Base-by-base conservation (phyloP, 208 protist species). In the Acanthamoeba lenticulata region DNA sequence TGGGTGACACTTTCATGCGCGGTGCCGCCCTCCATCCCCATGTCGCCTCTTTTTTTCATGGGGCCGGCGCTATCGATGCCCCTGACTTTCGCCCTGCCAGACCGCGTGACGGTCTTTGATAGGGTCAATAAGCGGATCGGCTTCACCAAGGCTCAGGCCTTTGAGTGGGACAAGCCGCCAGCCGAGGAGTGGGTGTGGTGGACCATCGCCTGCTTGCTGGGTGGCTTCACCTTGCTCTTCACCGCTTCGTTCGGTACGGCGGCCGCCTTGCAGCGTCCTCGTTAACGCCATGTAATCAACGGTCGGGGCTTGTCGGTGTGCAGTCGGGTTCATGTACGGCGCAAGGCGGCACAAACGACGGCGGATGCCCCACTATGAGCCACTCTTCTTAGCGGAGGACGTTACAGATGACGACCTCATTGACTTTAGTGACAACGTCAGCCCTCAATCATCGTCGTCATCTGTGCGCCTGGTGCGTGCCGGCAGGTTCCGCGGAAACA, bases 1-100 rank as follows among this genome's bases (percentile, higher is more conserved):
- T 90, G 2, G 81, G 81, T n/a, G 81, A 90, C 81, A 65, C 81
- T 34, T 90, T 90, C 55, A 90, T 90, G 81, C 45, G 81, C 19
- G 81, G 81, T 90, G 42, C 21, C 5, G 19, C 5, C 60, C 36
- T 27, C 32, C 67, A 65, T n/a, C n/a, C n/a, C 7, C 11, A 65
- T 29, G n/a, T 24, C 57, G 9, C 24, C 11, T 34, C 11, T 65
- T 57, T 57, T 57, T 57, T 6, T 57, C 27, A 55, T 55, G 15
- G 27, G 65, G 19, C 65, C 17, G 17, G 52, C 4, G n/a, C n/a
- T n/a, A n/a, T n/a, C 21, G 11, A 60, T 60, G 11, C 52, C 21
- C 21, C 52, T 60, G 52, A 11, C 15, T 60, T 27, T 27, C 21
- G 11, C 52, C 21, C 15, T 60, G 11, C 3, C 13, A 79, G 67